phyloP scores from a whole-genome alignment of 495 filamentous ascomycete species.

The Penicillium manginii region DNA sequence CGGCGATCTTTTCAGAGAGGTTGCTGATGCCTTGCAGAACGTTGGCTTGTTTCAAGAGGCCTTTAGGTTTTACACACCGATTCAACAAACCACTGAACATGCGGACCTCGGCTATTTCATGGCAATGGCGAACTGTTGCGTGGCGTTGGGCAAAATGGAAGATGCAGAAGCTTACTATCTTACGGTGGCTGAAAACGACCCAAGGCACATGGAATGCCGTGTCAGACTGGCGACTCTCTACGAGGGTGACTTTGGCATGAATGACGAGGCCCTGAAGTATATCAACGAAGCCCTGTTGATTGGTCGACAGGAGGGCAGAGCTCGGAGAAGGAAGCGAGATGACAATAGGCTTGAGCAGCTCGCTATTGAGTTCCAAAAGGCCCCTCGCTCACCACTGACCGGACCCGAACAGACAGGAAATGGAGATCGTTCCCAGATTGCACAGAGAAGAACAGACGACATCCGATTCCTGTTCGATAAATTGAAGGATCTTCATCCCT shows the following conservation, averaged over 20 bases:
- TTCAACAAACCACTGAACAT: slow-evolving; percentile 60
- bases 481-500: slow-evolving; percentile 54
- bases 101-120: slow-evolving; percentile 66
- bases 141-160: slow-evolving; percentile 59
- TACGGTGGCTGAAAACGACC: slow-evolving; percentile 68
- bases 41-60: slow-evolving; percentile 62
- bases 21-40: slow-evolving; percentile 68
- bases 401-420: slow-evolving; percentile 21
- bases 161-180: slow-evolving; percentile 78
- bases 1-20: slow-evolving; percentile 75
- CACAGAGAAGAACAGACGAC: slow-evolving; percentile 51
- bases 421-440: slow-evolving; percentile 23
- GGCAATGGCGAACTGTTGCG: slow-evolving; percentile 74
- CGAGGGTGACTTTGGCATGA: slow-evolving; percentile 63
- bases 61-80: slow-evolving; percentile 71
- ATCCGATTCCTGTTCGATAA: slow-evolving; percentile 61
- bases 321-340: slow-evolving; percentile 34
- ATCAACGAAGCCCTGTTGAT: slow-evolving; percentile 73
- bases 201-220: slow-evolving; percentile 69
- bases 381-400: slow-evolving; percentile 31
- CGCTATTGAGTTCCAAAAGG: slow-evolving; percentile 40
- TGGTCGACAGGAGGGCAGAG: slow-evolving; percentile 45
- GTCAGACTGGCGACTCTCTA: slow-evolving; percentile 80
- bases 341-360: slow-evolving; percentile 50
- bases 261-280: slow-evolving; percentile 71